Conservation (phyloP, 2,329 filamentous ascomycete species). For the Epichloe glyceriae region DNA sequence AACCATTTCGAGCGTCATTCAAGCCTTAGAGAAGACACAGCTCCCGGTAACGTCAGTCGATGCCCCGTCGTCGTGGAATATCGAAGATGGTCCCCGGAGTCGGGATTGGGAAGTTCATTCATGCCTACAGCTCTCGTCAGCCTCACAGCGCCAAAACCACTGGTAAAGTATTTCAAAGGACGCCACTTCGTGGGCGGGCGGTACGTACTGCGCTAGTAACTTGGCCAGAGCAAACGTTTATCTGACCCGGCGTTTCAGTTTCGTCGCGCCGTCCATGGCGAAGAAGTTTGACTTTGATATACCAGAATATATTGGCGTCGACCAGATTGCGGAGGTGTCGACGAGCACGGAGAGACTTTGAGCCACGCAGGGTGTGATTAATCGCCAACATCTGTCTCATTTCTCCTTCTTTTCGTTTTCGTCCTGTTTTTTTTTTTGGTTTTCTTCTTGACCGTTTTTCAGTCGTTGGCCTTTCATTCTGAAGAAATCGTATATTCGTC, state of each 20-base stretch:
- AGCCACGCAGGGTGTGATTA: conserved; percentile 9
- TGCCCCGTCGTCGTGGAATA: conserved; percentile 89
- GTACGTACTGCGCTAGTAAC: conserved; percentile 27
- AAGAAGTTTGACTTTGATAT: conserved; percentile 78
- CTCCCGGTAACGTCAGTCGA: conserved; percentile 81
- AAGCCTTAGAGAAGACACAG: conserved; percentile 56
- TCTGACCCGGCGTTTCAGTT: conserved; percentile 35
- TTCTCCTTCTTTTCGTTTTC: background rate
- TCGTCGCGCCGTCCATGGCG: conserved; percentile 64
- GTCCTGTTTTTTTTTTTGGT: background rate
- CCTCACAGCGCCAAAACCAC: conserved; percentile 84
- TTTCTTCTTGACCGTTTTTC: background rate
- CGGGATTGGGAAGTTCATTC: conserved; percentile 67
- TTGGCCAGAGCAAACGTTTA: background rate
- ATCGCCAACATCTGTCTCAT: background rate
- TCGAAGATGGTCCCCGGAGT: conserved; percentile 71
- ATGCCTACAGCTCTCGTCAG: conserved; percentile 72
- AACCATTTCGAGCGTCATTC: conserved; percentile 77
- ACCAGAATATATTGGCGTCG: conserved; percentile 70
- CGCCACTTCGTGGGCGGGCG: conserved; percentile 86
- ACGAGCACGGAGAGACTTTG: conserved; percentile 39
- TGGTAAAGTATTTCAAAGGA: conserved; percentile 72
- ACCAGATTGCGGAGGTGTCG: conserved; percentile 74
- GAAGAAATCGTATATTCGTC: conserved; percentile 12
- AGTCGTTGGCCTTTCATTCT: background rate